These are phyloP conservation scores for Paramecium sonneborni DNA, from an alignment of 73 alveolate genomes.

Conservation along the genomic window DNA sequence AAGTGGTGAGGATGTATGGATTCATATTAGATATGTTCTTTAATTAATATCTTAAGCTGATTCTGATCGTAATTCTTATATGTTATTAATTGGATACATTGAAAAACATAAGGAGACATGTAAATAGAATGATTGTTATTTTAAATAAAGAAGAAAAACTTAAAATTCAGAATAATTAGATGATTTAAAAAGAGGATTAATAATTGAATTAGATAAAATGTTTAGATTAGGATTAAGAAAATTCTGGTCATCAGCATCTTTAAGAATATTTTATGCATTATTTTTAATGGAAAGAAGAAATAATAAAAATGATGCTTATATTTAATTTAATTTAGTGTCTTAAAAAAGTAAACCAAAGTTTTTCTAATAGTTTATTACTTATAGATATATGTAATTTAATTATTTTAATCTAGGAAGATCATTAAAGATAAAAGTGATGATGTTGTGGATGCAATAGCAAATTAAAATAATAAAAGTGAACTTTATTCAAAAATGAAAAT, in stretches of 20 bases:
- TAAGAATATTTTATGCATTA: constrained; percentile 87
- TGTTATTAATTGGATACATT: constrained; percentile 87
- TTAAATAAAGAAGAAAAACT: constrained; percentile 71
- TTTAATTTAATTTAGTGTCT: constrained; percentile 6
- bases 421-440: constrained; percentile 47
- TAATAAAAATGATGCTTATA: constrained; percentile 59
- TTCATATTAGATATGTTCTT: constrained; percentile 83
- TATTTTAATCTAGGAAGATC: constrained; percentile 26
- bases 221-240: constrained; percentile 82
- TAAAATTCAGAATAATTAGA: constrained; percentile 45
- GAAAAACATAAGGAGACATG: constrained; percentile 91
- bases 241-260: constrained; percentile 86
- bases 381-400: constrained; percentile 37
- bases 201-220: constrained; percentile 82
- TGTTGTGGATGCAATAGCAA: constrained; percentile 59
- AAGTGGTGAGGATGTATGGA: constrained; percentile 87
- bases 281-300: constrained; percentile 89
- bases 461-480: background rate
- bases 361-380: constrained; percentile 52
- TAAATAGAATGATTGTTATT: constrained; percentile 81
- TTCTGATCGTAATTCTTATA: constrained; percentile 81
- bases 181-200: constrained; percentile 27
- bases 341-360: constrained; percentile 9
- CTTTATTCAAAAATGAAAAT: constrained; percentile 44
- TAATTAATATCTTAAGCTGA: constrained; percentile 77